Evolutionary conservation across 306 rosid genomes (phyloP).

Genomic region (Castanea sativa): DNA sequence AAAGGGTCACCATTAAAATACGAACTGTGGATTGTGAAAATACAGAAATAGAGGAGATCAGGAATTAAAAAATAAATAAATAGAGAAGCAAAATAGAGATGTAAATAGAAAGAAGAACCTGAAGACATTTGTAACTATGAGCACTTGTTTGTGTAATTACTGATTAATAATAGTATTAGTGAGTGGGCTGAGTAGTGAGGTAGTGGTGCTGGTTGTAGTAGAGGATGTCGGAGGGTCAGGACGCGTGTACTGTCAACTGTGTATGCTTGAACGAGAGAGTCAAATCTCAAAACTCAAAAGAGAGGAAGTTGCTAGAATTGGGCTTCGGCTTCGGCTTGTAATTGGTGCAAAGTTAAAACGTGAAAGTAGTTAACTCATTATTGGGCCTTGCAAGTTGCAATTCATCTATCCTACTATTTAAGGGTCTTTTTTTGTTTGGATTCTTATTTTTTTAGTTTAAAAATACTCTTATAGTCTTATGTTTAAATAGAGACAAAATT

Average conservation of each 20-base stretch:
- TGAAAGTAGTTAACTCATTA: too few species aligned
- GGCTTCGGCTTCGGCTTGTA: background rate
- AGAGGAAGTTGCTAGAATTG: background rate
- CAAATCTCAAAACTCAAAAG: too few species aligned
- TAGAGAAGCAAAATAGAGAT: background rate
- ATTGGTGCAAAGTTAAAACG: too few species aligned
- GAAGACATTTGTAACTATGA: conserved; percentile 28
- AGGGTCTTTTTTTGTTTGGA: too few species aligned
- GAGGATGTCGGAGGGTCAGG: conserved; percentile 42
- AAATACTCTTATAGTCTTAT: too few species aligned
- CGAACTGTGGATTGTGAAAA: conserved; percentile 31
- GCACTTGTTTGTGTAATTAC: background rate
- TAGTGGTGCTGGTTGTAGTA: conserved; percentile 15
- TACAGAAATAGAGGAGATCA: conserved; percentile 10
- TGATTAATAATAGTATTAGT: too few species aligned
- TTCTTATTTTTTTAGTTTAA: too few species aligned
- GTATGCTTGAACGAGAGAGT: background rate
- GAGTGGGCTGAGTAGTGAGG: too few species aligned
- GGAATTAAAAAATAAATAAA: conserved; percentile 6
- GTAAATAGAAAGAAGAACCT: conserved; percentile 14
- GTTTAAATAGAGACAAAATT: too few species aligned
- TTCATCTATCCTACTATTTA: too few species aligned
- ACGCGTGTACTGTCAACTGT: background rate
- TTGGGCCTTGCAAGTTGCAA: too few species aligned
- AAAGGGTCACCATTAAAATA: conserved; percentile 54